phyloP scores from a whole-genome alignment of 192 early-diverging fungal genomes.

The Coemansia sp. region DNA sequence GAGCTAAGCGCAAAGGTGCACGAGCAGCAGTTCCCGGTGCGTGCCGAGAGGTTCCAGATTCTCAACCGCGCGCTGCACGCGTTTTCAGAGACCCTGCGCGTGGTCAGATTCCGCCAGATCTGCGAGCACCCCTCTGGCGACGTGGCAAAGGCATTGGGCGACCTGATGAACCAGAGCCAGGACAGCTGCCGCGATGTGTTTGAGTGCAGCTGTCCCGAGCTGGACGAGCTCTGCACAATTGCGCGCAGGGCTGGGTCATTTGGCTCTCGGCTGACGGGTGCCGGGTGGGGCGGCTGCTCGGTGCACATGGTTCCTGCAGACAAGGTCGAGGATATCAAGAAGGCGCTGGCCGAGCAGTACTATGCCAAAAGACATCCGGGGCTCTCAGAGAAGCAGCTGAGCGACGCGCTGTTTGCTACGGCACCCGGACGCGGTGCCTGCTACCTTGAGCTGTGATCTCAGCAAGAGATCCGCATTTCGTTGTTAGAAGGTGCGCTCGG shows the following conservation, averaged over 20 bases:
- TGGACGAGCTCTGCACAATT: slow-evolving; percentile 74
- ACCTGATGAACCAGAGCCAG: slow-evolving; percentile 89
- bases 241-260: slow-evolving; percentile 67
- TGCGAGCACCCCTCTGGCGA: slow-evolving; percentile 54
- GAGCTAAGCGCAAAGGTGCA: slow-evolving; percentile 47
- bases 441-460: slow-evolving; percentile 6
- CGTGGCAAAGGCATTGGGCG: slow-evolving; percentile 61
- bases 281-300: slow-evolving; percentile 91
- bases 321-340: slow-evolving; percentile 62
- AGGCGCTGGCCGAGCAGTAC: slow-evolving; percentile 65
- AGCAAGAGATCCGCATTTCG: too few species aligned
- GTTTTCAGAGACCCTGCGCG: slow-evolving; percentile 76
- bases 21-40: slow-evolving; percentile 59
- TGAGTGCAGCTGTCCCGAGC: slow-evolving; percentile 79
- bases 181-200: slow-evolving; percentile 76
- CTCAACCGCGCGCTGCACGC: slow-evolving; percentile 82
- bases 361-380: slow-evolving; percentile 58
- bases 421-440: slow-evolving; percentile 44
- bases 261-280: slow-evolving; percentile 88
- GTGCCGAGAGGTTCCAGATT: slow-evolving; percentile 69
- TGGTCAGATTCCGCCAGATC: slow-evolving; percentile 47
- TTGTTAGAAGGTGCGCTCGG: too few species aligned
- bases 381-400: slow-evolving; percentile 55
- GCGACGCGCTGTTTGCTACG: slow-evolving; percentile 58
- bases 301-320: slow-evolving; percentile 69